Evolutionary conservation across 768 basidiomycete genomes (phyloP).

Genomic region (Boletus vinaceobasis): DNA sequence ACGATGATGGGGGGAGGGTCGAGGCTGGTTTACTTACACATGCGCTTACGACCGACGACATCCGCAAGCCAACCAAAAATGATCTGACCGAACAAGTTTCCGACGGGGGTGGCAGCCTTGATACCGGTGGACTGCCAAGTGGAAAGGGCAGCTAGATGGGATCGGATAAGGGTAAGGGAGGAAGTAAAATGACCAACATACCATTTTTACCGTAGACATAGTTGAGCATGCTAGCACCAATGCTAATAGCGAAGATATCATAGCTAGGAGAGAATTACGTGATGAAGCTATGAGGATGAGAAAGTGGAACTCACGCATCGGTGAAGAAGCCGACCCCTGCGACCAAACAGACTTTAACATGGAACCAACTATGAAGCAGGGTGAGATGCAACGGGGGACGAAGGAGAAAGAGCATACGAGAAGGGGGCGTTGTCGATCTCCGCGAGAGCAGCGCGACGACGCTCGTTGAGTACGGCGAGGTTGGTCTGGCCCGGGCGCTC

Average conservation of each 20-base stretch:
- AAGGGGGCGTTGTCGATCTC: slow-evolving; percentile 88
- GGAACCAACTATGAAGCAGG: slow-evolving; percentile 61
- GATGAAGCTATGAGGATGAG: not conserved
- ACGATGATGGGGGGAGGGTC: not conserved
- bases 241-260: slow-evolving; percentile 89
- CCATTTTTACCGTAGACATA: slow-evolving; percentile 60
- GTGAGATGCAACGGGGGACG: not conserved
- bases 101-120: slow-evolving; percentile 75
- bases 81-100: slow-evolving; percentile 72
- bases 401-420: slow-evolving; percentile 47
- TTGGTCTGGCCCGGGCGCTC: slow-evolving; percentile 11
- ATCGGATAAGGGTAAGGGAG: not conserved
- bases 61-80: slow-evolving; percentile 83
- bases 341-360: slow-evolving; percentile 68
- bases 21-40: slow-evolving; percentile 53
- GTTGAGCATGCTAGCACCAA: slow-evolving; percentile 79
- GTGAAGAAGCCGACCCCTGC: slow-evolving; percentile 91
- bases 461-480: slow-evolving; percentile 54
- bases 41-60: slow-evolving; percentile 69
- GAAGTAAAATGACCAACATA: not conserved
- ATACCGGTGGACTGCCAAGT: slow-evolving; percentile 70
- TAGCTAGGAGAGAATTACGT: slow-evolving; percentile 35
- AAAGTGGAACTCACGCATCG: slow-evolving; percentile 53
- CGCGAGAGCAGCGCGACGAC: slow-evolving; percentile 74
- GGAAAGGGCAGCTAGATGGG: slow-evolving; percentile 28